phyloP scores from a whole-genome alignment of 2,329 filamentous ascomycete species.

The Phialocephala sp. region DNA sequence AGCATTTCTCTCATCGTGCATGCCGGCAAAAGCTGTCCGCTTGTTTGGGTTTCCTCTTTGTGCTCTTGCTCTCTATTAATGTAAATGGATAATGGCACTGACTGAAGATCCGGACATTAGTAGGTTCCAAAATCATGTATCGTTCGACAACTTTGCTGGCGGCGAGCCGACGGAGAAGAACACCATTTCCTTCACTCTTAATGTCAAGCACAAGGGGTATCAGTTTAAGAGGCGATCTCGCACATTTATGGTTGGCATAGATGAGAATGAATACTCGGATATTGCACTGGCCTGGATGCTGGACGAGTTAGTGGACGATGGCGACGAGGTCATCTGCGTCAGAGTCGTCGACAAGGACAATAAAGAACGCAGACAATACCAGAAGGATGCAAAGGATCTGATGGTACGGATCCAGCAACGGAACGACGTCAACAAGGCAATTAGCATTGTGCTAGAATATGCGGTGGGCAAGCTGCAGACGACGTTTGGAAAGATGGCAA shows the following conservation, averaged over 20 bases:
- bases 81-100: slow-evolving; percentile 34
- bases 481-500: slow-evolving; percentile 75
- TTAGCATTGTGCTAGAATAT: slow-evolving; percentile 74
- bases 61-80: slow-evolving; percentile 10
- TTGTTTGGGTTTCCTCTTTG: slow-evolving; percentile 17
- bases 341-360: slow-evolving; percentile 75
- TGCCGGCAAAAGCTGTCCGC: slow-evolving; percentile 18
- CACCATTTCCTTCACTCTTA: slow-evolving; percentile 69
- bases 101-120: slow-evolving; percentile 42
- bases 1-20: slow-evolving; percentile 26
- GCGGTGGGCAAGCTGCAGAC: slow-evolving; percentile 74
- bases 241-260: slow-evolving; percentile 74
- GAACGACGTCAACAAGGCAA: slow-evolving; percentile 73
- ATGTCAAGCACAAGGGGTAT: slow-evolving; percentile 75
- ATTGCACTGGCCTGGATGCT: slow-evolving; percentile 77
- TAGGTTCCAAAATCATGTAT: slow-evolving; percentile 70
- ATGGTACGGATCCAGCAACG: slow-evolving; percentile 70
- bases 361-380: slow-evolving; percentile 66
- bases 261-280: slow-evolving; percentile 77
- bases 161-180: slow-evolving; percentile 64
- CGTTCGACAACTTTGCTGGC: slow-evolving; percentile 76
- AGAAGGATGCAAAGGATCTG: slow-evolving; percentile 66
- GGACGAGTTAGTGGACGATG: slow-evolving; percentile 78
- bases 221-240: slow-evolving; percentile 69
- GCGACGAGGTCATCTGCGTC: slow-evolving; percentile 76